These are phyloP conservation scores for Erythrophleum ivorense DNA, from an alignment of 331 rosid species.

Conservation along the genomic window DNA sequence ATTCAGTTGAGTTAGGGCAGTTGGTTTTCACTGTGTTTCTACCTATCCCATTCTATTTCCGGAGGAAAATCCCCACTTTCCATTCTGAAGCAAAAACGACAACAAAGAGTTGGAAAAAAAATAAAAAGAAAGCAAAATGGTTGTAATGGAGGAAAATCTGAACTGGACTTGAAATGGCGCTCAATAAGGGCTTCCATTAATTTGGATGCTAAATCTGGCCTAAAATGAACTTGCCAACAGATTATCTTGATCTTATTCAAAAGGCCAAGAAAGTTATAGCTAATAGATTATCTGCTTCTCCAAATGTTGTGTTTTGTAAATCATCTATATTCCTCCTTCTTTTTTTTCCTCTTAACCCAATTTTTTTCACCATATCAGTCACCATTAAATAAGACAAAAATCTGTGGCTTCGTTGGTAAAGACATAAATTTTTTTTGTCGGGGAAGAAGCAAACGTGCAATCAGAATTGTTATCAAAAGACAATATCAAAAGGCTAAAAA, in stretches of 20 bases:
- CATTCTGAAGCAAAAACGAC: not conserved
- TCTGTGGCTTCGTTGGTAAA: constrained; percentile 34
- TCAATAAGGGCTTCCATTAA: constrained; percentile 34
- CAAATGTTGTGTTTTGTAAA: not conserved
- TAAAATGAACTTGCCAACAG: not conserved
- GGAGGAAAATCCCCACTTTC: not conserved
- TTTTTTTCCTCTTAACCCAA: constrained; percentile 1
- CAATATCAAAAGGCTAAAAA: not conserved
- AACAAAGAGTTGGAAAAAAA: not conserved
- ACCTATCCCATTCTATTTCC: not conserved
- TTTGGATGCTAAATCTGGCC: not conserved
- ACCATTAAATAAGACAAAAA: constrained; percentile 41
- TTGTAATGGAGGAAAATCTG: not conserved
- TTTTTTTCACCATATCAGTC: constrained; percentile 38
- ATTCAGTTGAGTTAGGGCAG: too few species aligned
- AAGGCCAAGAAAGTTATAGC: not conserved
- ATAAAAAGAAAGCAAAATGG: not conserved
- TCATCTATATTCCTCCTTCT: not conserved
- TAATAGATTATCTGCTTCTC: constrained; percentile 12
- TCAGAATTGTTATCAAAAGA: constrained; percentile 21
- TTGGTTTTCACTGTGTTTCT: not conserved
- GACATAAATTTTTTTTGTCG: not conserved
- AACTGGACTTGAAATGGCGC: not conserved
- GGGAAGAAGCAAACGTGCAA: not conserved
- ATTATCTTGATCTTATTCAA: constrained; percentile 1